Base-by-base conservation (phyloP, 768 basidiomycete genomes). In the Pleurotus platypus region DNA sequence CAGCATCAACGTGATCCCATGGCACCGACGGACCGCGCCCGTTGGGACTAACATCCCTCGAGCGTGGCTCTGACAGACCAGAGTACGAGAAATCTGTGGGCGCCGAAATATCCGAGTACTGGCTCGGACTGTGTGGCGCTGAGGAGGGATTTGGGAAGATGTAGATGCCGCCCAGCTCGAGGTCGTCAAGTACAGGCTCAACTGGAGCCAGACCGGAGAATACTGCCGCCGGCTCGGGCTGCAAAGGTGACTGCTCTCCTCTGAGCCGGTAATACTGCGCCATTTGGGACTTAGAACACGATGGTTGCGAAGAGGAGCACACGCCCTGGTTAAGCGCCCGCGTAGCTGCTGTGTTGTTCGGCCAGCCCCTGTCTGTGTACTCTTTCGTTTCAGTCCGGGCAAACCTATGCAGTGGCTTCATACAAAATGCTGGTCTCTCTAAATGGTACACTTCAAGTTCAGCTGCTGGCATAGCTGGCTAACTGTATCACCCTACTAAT, bases 61-160 rank as follows among this genome's bases (percentile, higher is more conserved):
- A 60, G 12, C 56, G 39, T 8, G 58, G 43, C 16, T 59, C 62
- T 11, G 57, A 62, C 4, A 65, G 11, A 9, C 40, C 54, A 13
- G 62, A 61, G 20, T 55, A 49, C 16, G 59, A 55, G 22, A 60
- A 50, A 35, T 57, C 43, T 13, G 58, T 57, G 9, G 47, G 53
- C 12, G 49, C 45, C 9, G 63, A 61, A 24, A 56, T 22, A 15
- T 58, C 62, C 30, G 65, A 64, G 4, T 49, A 46, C 22, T 58
- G 60, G 50, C 58, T 58, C 9, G 65, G 63, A 58, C 63, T 63
- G 13, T 56, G 46, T 5, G 62, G 60, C 15, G 60, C 55, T 15
- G 65, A 64, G 15, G 62, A 54, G 16, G 65, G 65, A 39, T 57
- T 57, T 37, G 65, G 65, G 53, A 66, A 66, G 6, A 66, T 53